These are phyloP conservation scores for Colletotrichum sp. DNA, from an alignment of 2,329 filamentous ascomycete genomes.

Conservation along the genomic window DNA sequence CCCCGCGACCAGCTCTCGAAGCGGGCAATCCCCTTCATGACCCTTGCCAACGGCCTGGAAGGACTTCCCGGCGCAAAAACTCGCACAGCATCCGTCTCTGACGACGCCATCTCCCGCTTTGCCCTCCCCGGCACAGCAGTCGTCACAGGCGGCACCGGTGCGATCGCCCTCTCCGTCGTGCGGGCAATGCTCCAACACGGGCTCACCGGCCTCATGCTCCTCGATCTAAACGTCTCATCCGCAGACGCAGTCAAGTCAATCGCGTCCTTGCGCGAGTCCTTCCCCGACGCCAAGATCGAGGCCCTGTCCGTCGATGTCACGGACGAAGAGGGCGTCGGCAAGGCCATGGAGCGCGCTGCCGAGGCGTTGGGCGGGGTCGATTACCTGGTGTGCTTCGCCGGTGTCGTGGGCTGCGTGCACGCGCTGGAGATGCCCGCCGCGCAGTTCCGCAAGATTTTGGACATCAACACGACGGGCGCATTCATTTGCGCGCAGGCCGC, in stretches of 20 bases:
- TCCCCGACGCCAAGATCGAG: conserved; percentile 57
- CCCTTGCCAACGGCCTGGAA: conserved; percentile 19
- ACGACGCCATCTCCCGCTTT: conserved; percentile 29
- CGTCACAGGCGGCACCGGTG: conserved; percentile 72
- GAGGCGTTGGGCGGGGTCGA: conserved; percentile 69
- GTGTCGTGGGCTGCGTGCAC: conserved; percentile 67
- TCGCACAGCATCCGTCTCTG: conserved; percentile 2
- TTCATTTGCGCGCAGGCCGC: conserved; percentile 74
- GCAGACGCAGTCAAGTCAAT: conserved; percentile 38
- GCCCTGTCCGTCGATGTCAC: conserved; percentile 61
- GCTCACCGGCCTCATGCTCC: conserved; percentile 60
- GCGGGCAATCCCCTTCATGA: conserved; percentile 31
- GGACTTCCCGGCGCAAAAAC: conserved; percentile 9
- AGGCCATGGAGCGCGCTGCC: conserved; percentile 62
- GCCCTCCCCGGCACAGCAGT: conserved; percentile 34
- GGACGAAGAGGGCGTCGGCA: conserved; percentile 59
- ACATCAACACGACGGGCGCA: conserved; percentile 74
- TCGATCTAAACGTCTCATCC: conserved; percentile 59
- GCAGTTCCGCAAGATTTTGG: conserved; percentile 68
- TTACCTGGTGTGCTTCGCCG: conserved; percentile 66
- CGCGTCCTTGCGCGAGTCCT: conserved; percentile 52
- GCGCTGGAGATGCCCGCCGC: conserved; percentile 63
- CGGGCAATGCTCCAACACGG: conserved; percentile 76
- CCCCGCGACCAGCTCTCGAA: conserved; percentile 24
- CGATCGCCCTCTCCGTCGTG: conserved; percentile 65